Conservation (phyloP, 169 alveolate genomes). For the Plasmodium chabaudi region DNA sequence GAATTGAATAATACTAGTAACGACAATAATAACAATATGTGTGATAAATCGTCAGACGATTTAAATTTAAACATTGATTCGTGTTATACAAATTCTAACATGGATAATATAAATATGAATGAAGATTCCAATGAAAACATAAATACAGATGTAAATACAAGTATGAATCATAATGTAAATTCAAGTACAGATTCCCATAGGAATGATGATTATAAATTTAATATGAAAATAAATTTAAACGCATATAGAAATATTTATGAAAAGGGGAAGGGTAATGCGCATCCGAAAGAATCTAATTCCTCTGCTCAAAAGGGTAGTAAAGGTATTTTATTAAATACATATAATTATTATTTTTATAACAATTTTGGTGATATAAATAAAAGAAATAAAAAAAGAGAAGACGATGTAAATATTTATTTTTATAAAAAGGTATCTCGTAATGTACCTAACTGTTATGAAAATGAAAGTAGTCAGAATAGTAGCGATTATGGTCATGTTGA, state of each 20-base stretch:
- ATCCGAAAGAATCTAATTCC: constrained; percentile 11
- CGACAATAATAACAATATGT: constrained; percentile 18
- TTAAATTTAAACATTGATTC: constrained; percentile 12
- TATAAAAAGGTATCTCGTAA: constrained; percentile 47
- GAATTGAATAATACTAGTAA: constrained; percentile 14
- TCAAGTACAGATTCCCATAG: not conserved
- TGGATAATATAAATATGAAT: constrained; percentile 8
- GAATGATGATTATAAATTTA: constrained; percentile 7
- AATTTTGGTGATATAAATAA: constrained; percentile 39
- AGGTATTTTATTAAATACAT: constrained; percentile 58
- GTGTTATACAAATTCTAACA: not conserved
- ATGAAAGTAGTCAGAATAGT: constrained; percentile 13
- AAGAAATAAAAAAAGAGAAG: constrained; percentile 22
- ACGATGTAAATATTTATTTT: constrained; percentile 13
- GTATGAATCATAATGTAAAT: constrained; percentile 11
- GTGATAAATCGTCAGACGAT: constrained; percentile 9
- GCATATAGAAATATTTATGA: not conserved
- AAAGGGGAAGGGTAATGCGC: constrained; percentile 3
- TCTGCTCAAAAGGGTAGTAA: constrained; percentile 24
- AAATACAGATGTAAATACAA: not conserved
- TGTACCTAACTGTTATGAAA: constrained; percentile 23
- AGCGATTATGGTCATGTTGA: not conserved
- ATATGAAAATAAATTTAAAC: not conserved
- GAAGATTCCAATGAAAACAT: not conserved
- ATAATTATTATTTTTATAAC: constrained; percentile 44